Evolutionary conservation across 805 yeast genomes (phyloP).

Genomic region (Sugiyamaella boreocaroliniensis): DNA sequence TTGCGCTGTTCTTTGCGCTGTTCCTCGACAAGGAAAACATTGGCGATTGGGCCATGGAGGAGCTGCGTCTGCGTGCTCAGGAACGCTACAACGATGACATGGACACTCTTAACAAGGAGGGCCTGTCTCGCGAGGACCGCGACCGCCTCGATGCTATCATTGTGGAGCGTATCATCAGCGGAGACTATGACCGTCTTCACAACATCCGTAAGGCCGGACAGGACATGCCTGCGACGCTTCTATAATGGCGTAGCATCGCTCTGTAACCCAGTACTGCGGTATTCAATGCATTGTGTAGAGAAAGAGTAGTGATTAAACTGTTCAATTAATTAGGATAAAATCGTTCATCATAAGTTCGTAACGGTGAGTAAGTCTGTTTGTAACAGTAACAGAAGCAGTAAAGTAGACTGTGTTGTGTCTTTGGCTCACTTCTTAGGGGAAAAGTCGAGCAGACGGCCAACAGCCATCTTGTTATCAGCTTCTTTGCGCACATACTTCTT

Average conservation of each 20-base stretch:
- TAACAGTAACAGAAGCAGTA: too few relatives aligned
- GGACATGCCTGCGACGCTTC: constrained; percentile 31
- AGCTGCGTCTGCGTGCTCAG: constrained; percentile 67
- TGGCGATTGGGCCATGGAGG: constrained; percentile 77
- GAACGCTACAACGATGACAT: constrained; percentile 56
- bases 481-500: constrained; percentile 15
- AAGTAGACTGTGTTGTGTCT: neutral
- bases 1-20: constrained; percentile 45
- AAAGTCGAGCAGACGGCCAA: constrained; percentile 13
- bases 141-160: constrained; percentile 68
- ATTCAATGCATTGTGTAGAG: neutral
- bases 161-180: constrained; percentile 72
- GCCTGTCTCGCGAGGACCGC: constrained; percentile 47
- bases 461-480: constrained; percentile 9
- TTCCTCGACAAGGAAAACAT: constrained; percentile 48
- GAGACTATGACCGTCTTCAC: constrained; percentile 65
- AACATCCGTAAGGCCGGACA: constrained; percentile 32
- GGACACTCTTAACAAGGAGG: constrained; percentile 34
- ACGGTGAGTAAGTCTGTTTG: neutral
- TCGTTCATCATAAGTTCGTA: neutral
- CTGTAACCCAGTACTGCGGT: neutral
- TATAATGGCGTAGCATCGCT: constrained; percentile 14
- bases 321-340: neutral
- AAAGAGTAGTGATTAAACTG: too few relatives aligned
- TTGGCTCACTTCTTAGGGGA: neutral